Evolutionary conservation across 305 asterid species (phyloP).

Genomic region (Plantago coronopus): DNA sequence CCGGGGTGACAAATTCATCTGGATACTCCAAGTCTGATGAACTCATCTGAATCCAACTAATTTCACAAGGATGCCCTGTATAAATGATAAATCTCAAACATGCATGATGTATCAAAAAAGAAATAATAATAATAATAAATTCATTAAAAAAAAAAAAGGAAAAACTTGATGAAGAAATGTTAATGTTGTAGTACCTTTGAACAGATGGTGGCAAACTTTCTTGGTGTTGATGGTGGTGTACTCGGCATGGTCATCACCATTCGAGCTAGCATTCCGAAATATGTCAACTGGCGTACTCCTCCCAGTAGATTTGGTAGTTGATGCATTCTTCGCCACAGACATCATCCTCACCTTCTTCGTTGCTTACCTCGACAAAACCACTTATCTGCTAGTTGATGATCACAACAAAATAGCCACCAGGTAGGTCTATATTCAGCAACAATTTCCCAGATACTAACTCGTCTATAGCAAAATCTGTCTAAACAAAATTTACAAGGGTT

Average conservation of each 20-base stretch:
- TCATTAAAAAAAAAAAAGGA: neutral
- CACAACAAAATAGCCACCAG: slow-evolving; percentile 65
- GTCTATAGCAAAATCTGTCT: neutral
- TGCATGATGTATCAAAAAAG: no score
- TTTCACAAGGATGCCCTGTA: no score
- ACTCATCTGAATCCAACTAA: no score
- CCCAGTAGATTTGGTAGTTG: slow-evolving; percentile 73
- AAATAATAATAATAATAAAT: no score
- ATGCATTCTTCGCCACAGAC: slow-evolving; percentile 65
- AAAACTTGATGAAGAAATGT: neutral
- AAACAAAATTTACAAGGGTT: neutral
- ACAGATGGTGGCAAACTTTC: slow-evolving; percentile 86
- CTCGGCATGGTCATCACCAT: slow-evolving; percentile 95
- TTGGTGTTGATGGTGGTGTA: slow-evolving; percentile 78
- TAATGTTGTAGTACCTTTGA: slow-evolving; percentile 1
- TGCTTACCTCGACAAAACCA: slow-evolving; percentile 77
- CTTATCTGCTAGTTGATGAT: slow-evolving; percentile 69
- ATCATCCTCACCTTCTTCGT: slow-evolving; percentile 80
- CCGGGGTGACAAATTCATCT: no score
- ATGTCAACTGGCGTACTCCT: slow-evolving; percentile 58
- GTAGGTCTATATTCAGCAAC: slow-evolving; percentile 34
- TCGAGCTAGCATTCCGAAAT: slow-evolving; percentile 74
- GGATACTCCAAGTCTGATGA: no score
- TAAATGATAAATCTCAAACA: no score
- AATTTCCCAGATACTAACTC: no score